Base-by-base conservation (phyloP, 768 basidiomycete species). In the Pleurotus giganteus region DNA sequence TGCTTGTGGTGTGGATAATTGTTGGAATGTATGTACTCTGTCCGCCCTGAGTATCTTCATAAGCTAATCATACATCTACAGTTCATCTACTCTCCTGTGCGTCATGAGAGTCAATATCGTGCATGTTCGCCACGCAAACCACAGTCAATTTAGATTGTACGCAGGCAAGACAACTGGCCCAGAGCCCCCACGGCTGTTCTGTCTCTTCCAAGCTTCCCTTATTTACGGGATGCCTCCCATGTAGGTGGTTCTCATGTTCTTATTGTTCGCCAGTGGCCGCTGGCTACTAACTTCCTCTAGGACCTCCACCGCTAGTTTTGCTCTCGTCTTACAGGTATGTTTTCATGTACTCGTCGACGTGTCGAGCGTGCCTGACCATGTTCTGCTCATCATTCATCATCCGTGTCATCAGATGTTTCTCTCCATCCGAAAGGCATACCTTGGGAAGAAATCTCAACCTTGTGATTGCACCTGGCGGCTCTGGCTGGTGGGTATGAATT, bases 221-320 rank as follows among this genome's bases (percentile, higher is more conserved):
- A 63, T 80, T 15, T 79, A 79, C 56, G 78, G 76, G 4, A 71
- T 75, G 63, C 78, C 79, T n/a, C 67, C 75, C 0, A 65, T 80
- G 79, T 77, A 57, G 57, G 74, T 65, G 4, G 13, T 4, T 32
- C 17, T 12, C 42, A 34, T 9, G 15, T n/a, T 43, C 42, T 32
- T 28, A 23, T 11, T 26, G 31, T 23, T 36, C n/a, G n/a, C n/a
- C n/a, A n/a, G 37, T 8, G 17, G 39, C 28, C 24, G 11, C 12
- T 19, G 15, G 41, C 42, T 7, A 31, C 19, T 55, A 12, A 57
- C 36, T 8, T 28, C 41, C 26, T 32, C 17, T 43, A 81, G 79
- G 57, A 61, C 74, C 4, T 76, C 78, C 0, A 69, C 70, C 17
- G 66, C 76, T 5, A 74, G 70, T 2, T 70, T 78, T 26, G 67